Base-by-base conservation (phyloP, 202 grass and related monocot genomes). In the Hordeum pubiflorum region DNA sequence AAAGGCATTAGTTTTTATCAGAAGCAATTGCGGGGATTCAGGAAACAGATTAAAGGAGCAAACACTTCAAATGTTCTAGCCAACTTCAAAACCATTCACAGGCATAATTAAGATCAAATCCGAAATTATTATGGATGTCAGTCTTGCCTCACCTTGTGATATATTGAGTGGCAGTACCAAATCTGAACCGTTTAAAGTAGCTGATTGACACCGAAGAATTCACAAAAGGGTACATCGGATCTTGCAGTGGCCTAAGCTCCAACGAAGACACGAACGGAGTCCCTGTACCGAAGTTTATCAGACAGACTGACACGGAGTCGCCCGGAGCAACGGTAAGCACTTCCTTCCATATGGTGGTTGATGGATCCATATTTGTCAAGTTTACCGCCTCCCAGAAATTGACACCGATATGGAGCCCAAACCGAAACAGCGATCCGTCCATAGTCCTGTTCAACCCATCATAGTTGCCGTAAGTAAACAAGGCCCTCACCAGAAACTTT, bases 91-190 rank as follows among this genome's bases (percentile, higher is more conserved):
- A 70, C 38, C 7, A 44, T 70, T 26, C 11, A 4, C 10, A 70
- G 1, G 22, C 22, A 27, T 9, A 15, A 70, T 15, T 46, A 14
- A 44, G 12, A 70, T 27, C 11, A 2, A 27, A 70, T 69, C 20
- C 1, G 3, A 69, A 1, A 70, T 13, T 24, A 41, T 13, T 69
- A 15, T 63, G 6, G 43, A n/a, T 59, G 6, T 1, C 2, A 0
- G 4, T 7, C 2, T 69, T 3, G n/a, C 8, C 66, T 70, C 63
- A 81, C 79, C 79, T 81, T 33, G 79, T 71, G 24, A 81, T 71
- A 21, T 0, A 4, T 1, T 32, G 10, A 14, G 23, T 10, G 23
- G 44, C 0, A 4, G 4, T 2, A 24, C 68, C 67, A 29, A 48
- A 81, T 46, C 64, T 58, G 4, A 1, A 0, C 1, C 78, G 22